phyloP scores from a whole-genome alignment of 1,139 yeast species.

The Geotrichum reessii region DNA sequence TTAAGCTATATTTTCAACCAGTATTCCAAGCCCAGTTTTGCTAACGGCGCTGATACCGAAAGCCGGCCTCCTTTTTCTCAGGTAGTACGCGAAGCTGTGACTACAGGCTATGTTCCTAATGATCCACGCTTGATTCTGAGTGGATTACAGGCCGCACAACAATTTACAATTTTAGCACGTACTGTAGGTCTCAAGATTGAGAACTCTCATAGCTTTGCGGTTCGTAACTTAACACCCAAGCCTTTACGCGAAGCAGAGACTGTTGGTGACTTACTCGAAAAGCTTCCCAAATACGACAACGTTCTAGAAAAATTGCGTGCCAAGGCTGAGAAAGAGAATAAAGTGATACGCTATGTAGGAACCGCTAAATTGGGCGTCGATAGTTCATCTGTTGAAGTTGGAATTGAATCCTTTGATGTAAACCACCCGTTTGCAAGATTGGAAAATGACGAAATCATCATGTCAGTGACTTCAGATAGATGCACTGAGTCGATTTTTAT shows the following conservation, averaged over 20 bases:
- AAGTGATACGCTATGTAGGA: slow-evolving; percentile 91
- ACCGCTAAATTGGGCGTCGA: slow-evolving; percentile 66
- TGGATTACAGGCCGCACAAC: slow-evolving; percentile 97
- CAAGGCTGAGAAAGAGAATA: slow-evolving; percentile 73
- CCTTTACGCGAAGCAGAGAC: slow-evolving; percentile 68
- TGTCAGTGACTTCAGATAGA: slow-evolving; percentile 84
- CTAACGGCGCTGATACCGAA: slow-evolving; percentile 45
- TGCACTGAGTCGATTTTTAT: slow-evolving; percentile 87
- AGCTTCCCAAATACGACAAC: slow-evolving; percentile 74
- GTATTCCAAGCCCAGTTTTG: slow-evolving; percentile 53
- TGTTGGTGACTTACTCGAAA: slow-evolving; percentile 71
- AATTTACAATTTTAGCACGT: slow-evolving; percentile 92
- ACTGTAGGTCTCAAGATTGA: slow-evolving; percentile 79
- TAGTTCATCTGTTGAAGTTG: slow-evolving; percentile 59
- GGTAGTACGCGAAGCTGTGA: slow-evolving; percentile 79
- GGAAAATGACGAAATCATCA: slow-evolving; percentile 92
- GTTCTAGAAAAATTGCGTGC: slow-evolving; percentile 72
- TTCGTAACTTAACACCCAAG: slow-evolving; percentile 85
- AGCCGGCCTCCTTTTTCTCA: slow-evolving; percentile 61
- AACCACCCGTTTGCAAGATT: slow-evolving; percentile 95
- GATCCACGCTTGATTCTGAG: slow-evolving; percentile 98
- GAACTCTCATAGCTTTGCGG: slow-evolving; percentile 81
- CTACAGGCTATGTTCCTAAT: slow-evolving; percentile 94
- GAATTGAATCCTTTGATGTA: slow-evolving; percentile 67
- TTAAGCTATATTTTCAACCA: slow-evolving; percentile 94